Percentiles rank a stretch among this genome's conserved stretches.
phyloP scores from a whole-genome alignment of 176 grass and related monocot species.

The bread wheat (Triticum aestivum) region IWGSC_CS_RefSeq_v2.1 NC_057794.1:24937733-24938232 shows the following conservation, averaged over 20 bases:
- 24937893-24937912: conserved; percentile 15
- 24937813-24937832: no score
- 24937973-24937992: no score
- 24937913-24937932: conserved; percentile 2
- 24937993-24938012: no score
- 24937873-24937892: conserved; percentile 37
- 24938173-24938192: background rate
- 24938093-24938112: background rate
- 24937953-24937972: background rate
- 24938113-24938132: background rate
- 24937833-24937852: conserved; percentile 21
- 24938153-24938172: background rate
- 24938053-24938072: no score
- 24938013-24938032: no score
- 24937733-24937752: no score
- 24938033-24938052: no score
- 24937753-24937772: no score
- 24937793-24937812: no score
- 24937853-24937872: conserved; percentile 83
- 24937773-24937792: no score
- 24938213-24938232: background rate
- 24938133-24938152: background rate
- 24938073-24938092: background rate
- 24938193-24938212: background rate
- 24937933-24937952: background rate